phyloP scores from a whole-genome alignment of 2,329 filamentous ascomycete species.

The Pseudogymnoascus sp. region DNA sequence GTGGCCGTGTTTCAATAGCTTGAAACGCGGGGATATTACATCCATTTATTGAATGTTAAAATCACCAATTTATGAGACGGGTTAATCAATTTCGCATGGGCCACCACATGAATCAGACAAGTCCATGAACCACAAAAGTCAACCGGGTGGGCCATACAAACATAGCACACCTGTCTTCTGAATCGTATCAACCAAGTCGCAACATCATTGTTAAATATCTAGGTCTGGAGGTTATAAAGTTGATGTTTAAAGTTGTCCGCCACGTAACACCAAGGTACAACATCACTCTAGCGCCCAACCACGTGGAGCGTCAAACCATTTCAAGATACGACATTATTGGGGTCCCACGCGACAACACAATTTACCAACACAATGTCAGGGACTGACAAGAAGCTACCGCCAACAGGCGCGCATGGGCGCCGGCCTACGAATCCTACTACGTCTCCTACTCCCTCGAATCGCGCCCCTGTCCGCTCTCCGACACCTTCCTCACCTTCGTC shows the following conservation, averaged over 20 bases:
- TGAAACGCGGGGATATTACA: conserved; percentile 4
- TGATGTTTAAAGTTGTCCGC: not conserved
- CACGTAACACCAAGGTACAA: not conserved
- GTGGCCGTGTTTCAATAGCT: not conserved
- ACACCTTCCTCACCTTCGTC: conserved; percentile 5
- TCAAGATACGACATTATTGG: conserved; percentile 4
- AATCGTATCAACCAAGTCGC: not conserved
- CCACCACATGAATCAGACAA: conserved; percentile 6
- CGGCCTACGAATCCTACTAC: not conserved
- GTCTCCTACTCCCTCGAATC: conserved; percentile 5
- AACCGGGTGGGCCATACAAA: not conserved
- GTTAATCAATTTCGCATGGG: conserved; percentile 6
- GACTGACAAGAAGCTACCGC: conserved; percentile 7
- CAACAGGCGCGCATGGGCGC: conserved; percentile 1
- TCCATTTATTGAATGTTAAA: conserved; percentile 1
- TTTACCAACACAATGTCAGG: conserved; percentile 6
- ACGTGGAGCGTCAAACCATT: conserved; percentile 1
- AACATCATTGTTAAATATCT: not conserved
- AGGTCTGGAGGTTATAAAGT: not conserved
- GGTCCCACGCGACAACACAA: conserved; percentile 2
- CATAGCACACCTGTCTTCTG: not conserved
- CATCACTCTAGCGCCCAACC: not conserved
- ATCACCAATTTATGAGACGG: conserved; percentile 8
- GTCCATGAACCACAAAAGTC: conserved; percentile 5
- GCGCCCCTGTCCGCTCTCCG: not conserved